Conservation (phyloP, 2,329 filamentous ascomycete species). For the Tolypocladium tropicale region DNA sequence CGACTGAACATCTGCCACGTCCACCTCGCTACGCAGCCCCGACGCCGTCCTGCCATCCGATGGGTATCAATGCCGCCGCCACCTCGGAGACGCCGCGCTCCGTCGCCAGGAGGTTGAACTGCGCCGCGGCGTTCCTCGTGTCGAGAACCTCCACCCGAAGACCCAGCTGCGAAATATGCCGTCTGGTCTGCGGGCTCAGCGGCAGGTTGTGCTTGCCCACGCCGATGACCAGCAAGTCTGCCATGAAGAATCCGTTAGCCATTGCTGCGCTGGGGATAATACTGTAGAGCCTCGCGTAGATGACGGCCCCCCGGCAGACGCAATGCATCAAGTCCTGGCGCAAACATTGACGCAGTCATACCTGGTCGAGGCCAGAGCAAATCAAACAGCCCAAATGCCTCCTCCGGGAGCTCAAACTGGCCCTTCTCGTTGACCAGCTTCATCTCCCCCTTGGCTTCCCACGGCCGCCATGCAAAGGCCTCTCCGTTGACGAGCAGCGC, state of each 20-base stretch:
- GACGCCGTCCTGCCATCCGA: slow-evolving; percentile 64
- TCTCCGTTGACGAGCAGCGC: slow-evolving; percentile 77
- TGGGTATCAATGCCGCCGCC: slow-evolving; percentile 77
- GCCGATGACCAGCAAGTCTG: slow-evolving; percentile 84
- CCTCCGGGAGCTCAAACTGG: slow-evolving; percentile 65
- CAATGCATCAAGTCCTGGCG: not conserved
- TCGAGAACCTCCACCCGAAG: slow-evolving; percentile 83
- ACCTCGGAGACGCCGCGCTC: slow-evolving; percentile 80
- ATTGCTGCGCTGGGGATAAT: not conserved
- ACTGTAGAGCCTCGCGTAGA: too few relatives aligned
- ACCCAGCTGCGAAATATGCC: slow-evolving; percentile 64
- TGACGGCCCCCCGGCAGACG: not conserved
- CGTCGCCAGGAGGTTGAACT: slow-evolving; percentile 92
- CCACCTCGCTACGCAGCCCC: slow-evolving; percentile 21
- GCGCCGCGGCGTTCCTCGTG: slow-evolving; percentile 84
- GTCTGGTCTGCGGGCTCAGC: slow-evolving; percentile 63
- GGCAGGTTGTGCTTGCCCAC: slow-evolving; percentile 68
- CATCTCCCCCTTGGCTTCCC: slow-evolving; percentile 41
- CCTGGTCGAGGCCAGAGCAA: slow-evolving; percentile 83
- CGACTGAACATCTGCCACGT: not conserved
- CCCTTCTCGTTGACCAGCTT: slow-evolving; percentile 63
- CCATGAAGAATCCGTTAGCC: not conserved
- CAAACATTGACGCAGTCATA: slow-evolving; percentile 29
- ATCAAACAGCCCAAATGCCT: slow-evolving; percentile 65
- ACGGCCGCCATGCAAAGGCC: slow-evolving; percentile 82